Evolutionary conservation across 2,329 filamentous ascomycete genomes (phyloP).

Genomic region (Zymoseptoria crescenta): DNA sequence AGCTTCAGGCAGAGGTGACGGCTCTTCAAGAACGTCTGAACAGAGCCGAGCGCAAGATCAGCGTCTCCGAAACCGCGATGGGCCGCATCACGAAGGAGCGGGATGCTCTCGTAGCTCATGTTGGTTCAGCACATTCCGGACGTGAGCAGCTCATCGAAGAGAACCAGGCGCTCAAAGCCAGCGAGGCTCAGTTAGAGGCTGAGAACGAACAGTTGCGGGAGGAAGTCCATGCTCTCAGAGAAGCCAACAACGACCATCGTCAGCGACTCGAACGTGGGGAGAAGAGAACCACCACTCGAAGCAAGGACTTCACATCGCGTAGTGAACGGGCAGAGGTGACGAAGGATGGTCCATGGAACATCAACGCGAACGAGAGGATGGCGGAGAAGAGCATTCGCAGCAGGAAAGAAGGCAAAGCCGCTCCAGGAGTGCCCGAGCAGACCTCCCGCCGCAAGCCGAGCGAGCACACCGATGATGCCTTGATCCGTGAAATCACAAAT

Average conservation of each 20-base stretch:
- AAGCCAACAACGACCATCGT: conserved; percentile 35
- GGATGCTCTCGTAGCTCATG: conserved; percentile 56
- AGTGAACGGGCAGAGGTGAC: background rate
- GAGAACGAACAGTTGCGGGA: conserved; percentile 65
- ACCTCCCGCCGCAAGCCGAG: background rate
- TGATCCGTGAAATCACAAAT: conserved; percentile 16
- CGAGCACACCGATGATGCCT: conserved; percentile 14
- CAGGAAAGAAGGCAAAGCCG: background rate
- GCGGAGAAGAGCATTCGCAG: background rate
- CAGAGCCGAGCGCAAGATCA: conserved; percentile 54
- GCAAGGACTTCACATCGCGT: background rate
- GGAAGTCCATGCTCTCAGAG: conserved; percentile 33
- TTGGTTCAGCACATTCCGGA: conserved; percentile 53
- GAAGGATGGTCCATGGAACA: background rate
- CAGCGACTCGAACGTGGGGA: conserved; percentile 30
- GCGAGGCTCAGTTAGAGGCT: conserved; percentile 56
- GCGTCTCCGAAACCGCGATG: conserved; percentile 55
- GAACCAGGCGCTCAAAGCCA: conserved; percentile 48
- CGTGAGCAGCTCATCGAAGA: conserved; percentile 44
- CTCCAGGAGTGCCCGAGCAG: background rate
- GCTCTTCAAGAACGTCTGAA: conserved; percentile 55
- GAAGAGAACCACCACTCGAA: background rate
- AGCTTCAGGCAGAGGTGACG: conserved; percentile 52
- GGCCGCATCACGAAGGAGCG: conserved; percentile 56
- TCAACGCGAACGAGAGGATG: background rate